Conservation (phyloP, 2,329 filamentous ascomycete species). For the Ophiostoma perfectum region DNA sequence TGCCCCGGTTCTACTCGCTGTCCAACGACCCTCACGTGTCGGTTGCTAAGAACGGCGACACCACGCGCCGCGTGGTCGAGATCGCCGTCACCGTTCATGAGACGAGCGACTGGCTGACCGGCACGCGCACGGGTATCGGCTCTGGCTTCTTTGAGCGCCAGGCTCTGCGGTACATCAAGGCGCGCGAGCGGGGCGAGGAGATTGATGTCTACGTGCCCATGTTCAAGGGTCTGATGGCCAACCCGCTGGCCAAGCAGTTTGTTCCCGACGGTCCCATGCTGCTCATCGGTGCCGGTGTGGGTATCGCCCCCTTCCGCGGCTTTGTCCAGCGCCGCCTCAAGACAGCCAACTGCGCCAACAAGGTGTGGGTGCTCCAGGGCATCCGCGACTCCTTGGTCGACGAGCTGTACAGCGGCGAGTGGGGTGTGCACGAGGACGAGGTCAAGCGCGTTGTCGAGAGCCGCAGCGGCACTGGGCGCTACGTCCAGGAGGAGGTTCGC, state of each 20-base stretch:
- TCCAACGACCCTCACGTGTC: slow-evolving; percentile 88
- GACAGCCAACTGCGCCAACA: slow-evolving; percentile 94
- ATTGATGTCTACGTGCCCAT: slow-evolving; percentile 77
- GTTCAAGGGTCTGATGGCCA: slow-evolving; percentile 98
- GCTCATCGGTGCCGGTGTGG: slow-evolving; percentile 91
- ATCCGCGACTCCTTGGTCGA: slow-evolving; percentile 91
- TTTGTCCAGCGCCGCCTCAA: slow-evolving; percentile 93
- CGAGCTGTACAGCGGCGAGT: slow-evolving; percentile 93
- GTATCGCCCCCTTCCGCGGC: slow-evolving; percentile 93
- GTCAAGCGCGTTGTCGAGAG: slow-evolving; percentile 78
- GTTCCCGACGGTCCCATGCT: slow-evolving; percentile 95
- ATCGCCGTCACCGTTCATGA: slow-evolving; percentile 97
- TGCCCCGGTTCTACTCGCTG: slow-evolving; percentile 97
- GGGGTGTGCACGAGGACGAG: slow-evolving; percentile 86
- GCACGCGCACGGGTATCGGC: slow-evolving; percentile 73
- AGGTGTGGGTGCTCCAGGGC: slow-evolving; percentile 94
- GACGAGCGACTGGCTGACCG: slow-evolving; percentile 68
- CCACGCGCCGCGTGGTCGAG: slow-evolving; percentile 77
- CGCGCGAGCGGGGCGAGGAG: slow-evolving; percentile 55
- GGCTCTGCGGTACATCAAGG: slow-evolving; percentile 64
- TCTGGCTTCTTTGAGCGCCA: slow-evolving; percentile 91
- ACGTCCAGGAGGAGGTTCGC: slow-evolving; percentile 92
- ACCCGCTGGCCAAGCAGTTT: slow-evolving; percentile 88
- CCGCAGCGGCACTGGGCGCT: slow-evolving; percentile 71
- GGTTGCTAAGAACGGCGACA: slow-evolving; percentile 54